These are phyloP conservation scores for Xanthoconium separans DNA, from an alignment of 1,284 basidiomycete species.

Conservation along the genomic window DNA sequence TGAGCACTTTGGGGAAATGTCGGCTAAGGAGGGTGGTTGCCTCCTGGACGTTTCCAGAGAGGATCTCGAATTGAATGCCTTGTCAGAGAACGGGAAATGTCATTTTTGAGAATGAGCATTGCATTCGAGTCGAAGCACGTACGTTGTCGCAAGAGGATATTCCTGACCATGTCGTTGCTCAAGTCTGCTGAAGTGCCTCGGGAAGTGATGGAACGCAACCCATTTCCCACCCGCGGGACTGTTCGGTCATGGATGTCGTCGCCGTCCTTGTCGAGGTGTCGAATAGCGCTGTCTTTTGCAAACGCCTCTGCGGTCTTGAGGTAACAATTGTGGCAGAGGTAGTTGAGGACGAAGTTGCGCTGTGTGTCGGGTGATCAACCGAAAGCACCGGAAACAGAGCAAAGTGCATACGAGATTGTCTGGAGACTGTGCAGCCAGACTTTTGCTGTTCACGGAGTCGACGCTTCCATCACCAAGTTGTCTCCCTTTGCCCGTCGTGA, in stretches of 20 bases:
- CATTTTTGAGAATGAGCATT: neutral
- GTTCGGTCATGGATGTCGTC: slow-evolving; percentile 48
- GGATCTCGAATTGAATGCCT: slow-evolving; percentile 69
- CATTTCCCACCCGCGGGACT: slow-evolving; percentile 18
- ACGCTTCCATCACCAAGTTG: slow-evolving; percentile 6
- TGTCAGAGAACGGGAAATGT: slow-evolving; percentile 8
- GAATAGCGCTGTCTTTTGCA: slow-evolving; percentile 58
- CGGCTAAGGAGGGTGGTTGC: slow-evolving; percentile 64
- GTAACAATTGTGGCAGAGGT: slow-evolving; percentile 75
- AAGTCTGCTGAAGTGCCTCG: slow-evolving; percentile 32
- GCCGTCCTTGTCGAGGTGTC: slow-evolving; percentile 65
- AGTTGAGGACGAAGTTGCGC: slow-evolving; percentile 79
- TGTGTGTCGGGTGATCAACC: slow-evolving; percentile 28
- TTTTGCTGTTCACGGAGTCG: slow-evolving; percentile 18
- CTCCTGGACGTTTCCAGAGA: slow-evolving; percentile 67
- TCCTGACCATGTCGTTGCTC: slow-evolving; percentile 44
- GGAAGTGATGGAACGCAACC: neutral
- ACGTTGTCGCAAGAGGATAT: slow-evolving; percentile 61
- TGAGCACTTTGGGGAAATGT: slow-evolving; percentile 70
- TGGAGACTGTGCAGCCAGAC: slow-evolving; percentile 22
- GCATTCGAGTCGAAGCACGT: slow-evolving; percentile 22
- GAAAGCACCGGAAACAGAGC: neutral
- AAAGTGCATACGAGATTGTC: slow-evolving; percentile 28
- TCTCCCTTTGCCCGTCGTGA: slow-evolving; percentile 19
- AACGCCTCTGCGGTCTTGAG: slow-evolving; percentile 71